A percentile compares a stretch with the other conserved stretches of the same genome.
phyloP scores from a whole-genome alignment of 2,329 filamentous ascomycete species.

The Trichoderma oligosporum region DNA sequence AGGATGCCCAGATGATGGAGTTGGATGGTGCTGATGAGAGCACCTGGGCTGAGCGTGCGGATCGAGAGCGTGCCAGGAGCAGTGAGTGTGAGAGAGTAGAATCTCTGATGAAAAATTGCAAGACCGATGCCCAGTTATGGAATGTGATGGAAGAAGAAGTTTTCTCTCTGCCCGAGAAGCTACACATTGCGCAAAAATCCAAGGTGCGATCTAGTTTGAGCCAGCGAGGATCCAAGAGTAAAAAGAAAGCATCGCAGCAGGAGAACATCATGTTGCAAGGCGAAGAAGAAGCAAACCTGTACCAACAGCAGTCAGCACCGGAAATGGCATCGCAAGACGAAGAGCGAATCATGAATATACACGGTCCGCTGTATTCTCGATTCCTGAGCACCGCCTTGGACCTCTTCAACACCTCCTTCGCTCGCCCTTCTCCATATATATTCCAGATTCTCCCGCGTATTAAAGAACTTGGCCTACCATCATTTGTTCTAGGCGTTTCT shows the following conservation, averaged over 20 bases:
- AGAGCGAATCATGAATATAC: constrained; percentile 48
- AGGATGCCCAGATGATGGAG: constrained; percentile 28
- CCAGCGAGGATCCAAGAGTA: constrained; percentile 13
- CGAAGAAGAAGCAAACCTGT: constrained; percentile 14
- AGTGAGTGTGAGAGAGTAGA: constrained; percentile 53
- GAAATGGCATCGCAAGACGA: constrained; percentile 17
- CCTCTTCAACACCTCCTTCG: constrained; percentile 55
- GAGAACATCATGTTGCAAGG: constrained; percentile 8
- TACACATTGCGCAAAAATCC: constrained; percentile 47
- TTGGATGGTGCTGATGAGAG: constrained; percentile 32
- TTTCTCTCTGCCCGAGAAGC: constrained; percentile 54
- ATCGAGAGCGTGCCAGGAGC: constrained; percentile 37
- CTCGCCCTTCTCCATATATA: constrained; percentile 53
- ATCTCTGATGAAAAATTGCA: constrained; percentile 49
- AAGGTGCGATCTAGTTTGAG: neutral
- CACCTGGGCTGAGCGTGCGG: constrained; percentile 34
- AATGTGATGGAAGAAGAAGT: constrained; percentile 62
- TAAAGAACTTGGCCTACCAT: constrained; percentile 63
- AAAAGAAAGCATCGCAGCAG: constrained; percentile 19
- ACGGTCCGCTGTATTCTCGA: constrained; percentile 62
- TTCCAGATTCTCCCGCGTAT: constrained; percentile 63
- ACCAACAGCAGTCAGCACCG: constrained; percentile 7
- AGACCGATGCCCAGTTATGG: constrained; percentile 65
- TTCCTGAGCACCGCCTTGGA: constrained; percentile 56
- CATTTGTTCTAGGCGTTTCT: constrained; percentile 68